phyloP scores from a whole-genome alignment of 2,329 filamentous ascomycete genomes.

The Penicillium sp. region DNA sequence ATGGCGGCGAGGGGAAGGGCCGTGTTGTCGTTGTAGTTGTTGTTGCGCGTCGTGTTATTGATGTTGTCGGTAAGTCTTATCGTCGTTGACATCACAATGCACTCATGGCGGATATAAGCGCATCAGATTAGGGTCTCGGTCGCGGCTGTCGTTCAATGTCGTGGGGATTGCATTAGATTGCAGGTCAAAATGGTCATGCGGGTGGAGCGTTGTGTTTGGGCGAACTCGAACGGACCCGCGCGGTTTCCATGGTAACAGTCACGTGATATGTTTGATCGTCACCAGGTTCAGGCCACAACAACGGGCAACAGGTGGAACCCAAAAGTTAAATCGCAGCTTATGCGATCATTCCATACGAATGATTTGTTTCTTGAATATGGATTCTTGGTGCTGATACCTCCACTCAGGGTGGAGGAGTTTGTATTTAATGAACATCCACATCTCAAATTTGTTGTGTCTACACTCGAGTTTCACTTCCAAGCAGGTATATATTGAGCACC shows the following conservation, averaged over 20 bases:
- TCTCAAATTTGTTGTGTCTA: too few species aligned
- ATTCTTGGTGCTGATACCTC: too few species aligned
- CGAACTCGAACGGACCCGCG: conserved; percentile 11
- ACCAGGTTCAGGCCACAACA: not conserved
- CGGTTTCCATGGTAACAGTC: conserved; percentile 28
- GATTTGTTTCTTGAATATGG: too few species aligned
- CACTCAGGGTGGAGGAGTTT: too few species aligned
- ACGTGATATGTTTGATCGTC: conserved; percentile 17
- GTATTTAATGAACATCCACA: too few species aligned
- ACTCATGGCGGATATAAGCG: conserved; percentile 27
- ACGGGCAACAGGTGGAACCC: not conserved
- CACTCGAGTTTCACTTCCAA: too few species aligned
- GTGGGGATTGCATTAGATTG: conserved; percentile 20
- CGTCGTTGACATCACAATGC: conserved; percentile 11
- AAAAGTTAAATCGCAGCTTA: not conserved
- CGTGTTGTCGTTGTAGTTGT: conserved; percentile 6
- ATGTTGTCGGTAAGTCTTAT: conserved; percentile 12
- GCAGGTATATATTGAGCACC: too few species aligned
- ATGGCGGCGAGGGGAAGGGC: conserved; percentile 18
- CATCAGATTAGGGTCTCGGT: conserved; percentile 6
- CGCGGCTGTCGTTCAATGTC: conserved; percentile 17
- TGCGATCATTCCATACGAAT: not conserved
- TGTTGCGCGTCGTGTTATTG: conserved; percentile 7
- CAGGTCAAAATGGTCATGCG: conserved; percentile 21
- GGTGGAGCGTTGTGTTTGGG: conserved; percentile 31